Percentiles rank a stretch among this genome's conserved stretches.
These are phyloP conservation scores for Coniochaeta sp. DNA, from an alignment of 2,329 filamentous ascomycete genomes.

Conservation along the genomic window DNA sequence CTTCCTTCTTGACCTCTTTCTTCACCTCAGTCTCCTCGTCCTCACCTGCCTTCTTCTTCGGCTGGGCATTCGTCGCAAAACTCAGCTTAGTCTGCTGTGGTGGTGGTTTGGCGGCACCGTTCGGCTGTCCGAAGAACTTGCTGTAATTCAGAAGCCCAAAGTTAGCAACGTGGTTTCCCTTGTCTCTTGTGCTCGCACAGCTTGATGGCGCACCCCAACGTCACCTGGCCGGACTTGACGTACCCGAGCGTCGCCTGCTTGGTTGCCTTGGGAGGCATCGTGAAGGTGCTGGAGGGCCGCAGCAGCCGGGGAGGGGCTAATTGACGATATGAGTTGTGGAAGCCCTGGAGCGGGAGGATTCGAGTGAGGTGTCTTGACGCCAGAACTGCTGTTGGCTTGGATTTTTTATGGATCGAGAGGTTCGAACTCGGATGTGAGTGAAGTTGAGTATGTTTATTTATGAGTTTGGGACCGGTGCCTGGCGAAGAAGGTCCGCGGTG, in stretches of 20 bases:
- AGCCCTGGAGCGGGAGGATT: constrained; percentile 11
- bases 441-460: no score
- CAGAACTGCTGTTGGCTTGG: constrained; percentile 5
- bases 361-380: constrained; percentile 14
- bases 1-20: neutral
- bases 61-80: constrained; percentile 60
- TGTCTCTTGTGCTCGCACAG: no score
- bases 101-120: constrained; percentile 40
- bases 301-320: no score
- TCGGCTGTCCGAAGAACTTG: constrained; percentile 73
- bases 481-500: no score
- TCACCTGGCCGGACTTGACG: constrained; percentile 67
- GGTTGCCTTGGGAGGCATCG: constrained; percentile 48
- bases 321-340: constrained; percentile 9
- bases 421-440: neutral
- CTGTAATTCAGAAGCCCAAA: constrained; percentile 38
- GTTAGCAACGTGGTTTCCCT: constrained; percentile 11
- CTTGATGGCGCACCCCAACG: constrained; percentile 74
- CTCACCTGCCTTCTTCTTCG: constrained; percentile 4
- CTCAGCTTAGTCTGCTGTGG: constrained; percentile 72
- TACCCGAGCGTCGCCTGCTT: constrained; percentile 88
- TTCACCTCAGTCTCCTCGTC: neutral
- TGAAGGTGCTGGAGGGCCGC: neutral
- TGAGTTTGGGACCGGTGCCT: no score
- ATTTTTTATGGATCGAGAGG: no score